phyloP scores from a whole-genome alignment of 2,329 filamentous ascomycete genomes.

The Xylariales sp. region DNA sequence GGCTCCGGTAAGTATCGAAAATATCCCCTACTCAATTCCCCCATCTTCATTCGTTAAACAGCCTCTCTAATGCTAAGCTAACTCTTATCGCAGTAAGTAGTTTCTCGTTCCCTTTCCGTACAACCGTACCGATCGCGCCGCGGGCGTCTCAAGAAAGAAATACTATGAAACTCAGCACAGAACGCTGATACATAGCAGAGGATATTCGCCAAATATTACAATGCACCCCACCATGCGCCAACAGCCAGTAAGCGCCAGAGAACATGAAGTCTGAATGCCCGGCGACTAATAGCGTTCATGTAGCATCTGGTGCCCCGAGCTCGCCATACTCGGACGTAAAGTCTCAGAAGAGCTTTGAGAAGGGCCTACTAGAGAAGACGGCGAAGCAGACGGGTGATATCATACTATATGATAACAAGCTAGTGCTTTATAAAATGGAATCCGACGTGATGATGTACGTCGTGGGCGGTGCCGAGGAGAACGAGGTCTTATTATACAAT shows the following conservation, averaged over 20 bases:
- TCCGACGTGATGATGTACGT: constrained; percentile 97
- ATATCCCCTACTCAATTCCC: constrained; percentile 1
- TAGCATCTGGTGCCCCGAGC: constrained; percentile 63
- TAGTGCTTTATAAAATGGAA: constrained; percentile 98
- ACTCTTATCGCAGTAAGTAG: constrained; percentile 34
- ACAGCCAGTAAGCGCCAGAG: constrained; percentile 42
- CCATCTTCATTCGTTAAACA: constrained; percentile 7
- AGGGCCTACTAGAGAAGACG: constrained; percentile 94
- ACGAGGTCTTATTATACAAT: constrained; percentile 96
- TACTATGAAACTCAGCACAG: not conserved
- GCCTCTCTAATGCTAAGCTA: constrained; percentile 24
- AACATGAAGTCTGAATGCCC: not conserved
- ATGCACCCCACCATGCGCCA: constrained; percentile 64
- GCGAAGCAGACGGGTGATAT: constrained; percentile 96
- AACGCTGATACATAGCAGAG: constrained; percentile 51
- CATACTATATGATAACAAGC: constrained; percentile 95
- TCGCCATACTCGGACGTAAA: constrained; percentile 90
- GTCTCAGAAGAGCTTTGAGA: constrained; percentile 96
- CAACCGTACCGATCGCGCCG: not conserved
- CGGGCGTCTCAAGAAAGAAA: not conserved
- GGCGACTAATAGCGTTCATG: constrained; percentile 39
- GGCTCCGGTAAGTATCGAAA: constrained; percentile 65
- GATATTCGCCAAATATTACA: constrained; percentile 82
- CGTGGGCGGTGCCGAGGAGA: constrained; percentile 90
- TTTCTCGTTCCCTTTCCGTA: not conserved